A percentile compares a stretch with the other conserved stretches of the same genome.
phyloP scores from a whole-genome alignment of 1,284 basidiomycete species.

The Termitomyces sp. region DNA sequence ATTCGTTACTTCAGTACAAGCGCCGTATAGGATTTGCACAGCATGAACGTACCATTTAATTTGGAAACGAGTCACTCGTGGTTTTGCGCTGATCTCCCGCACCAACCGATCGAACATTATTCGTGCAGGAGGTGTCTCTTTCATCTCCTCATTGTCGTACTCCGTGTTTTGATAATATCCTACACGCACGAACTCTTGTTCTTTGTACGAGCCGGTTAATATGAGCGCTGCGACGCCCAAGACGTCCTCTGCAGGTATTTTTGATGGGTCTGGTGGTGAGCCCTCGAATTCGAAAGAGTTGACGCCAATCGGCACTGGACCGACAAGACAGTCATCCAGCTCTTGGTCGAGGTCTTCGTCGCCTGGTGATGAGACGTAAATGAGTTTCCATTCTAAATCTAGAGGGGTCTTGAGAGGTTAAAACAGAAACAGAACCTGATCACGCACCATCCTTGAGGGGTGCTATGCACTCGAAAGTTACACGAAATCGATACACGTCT shows the following conservation, averaged over 20 bases:
- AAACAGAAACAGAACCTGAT: background rate
- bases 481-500: conserved; percentile 90
- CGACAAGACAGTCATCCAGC: conserved; percentile 92
- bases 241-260: conserved; percentile 80
- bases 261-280: conserved; percentile 62
- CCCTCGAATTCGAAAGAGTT: conserved; percentile 98
- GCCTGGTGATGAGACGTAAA: conserved; percentile 94
- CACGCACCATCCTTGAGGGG: conserved; percentile 80
- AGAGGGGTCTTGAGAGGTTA: background rate
- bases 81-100: conserved; percentile 88
- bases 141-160: conserved; percentile 92
- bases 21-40: background rate
- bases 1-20: conserved; percentile 4
- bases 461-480: conserved; percentile 97
- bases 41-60: conserved; percentile 67
- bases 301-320: conserved; percentile 90
- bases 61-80: conserved; percentile 88
- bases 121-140: conserved; percentile 60
- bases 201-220: conserved; percentile 84
- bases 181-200: conserved; percentile 97
- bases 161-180: conserved; percentile 99
- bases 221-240: conserved; percentile 90
- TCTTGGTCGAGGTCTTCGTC: conserved; percentile 93
- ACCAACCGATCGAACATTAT: conserved; percentile 78
- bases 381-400: conserved; percentile 98